Percentiles rank a stretch among this genome's conserved stretches.
These are phyloP conservation scores for Colletotrichum aenigma DNA, from an alignment of 2,329 filamentous ascomycete species.

Conservation along the genomic window DNA sequence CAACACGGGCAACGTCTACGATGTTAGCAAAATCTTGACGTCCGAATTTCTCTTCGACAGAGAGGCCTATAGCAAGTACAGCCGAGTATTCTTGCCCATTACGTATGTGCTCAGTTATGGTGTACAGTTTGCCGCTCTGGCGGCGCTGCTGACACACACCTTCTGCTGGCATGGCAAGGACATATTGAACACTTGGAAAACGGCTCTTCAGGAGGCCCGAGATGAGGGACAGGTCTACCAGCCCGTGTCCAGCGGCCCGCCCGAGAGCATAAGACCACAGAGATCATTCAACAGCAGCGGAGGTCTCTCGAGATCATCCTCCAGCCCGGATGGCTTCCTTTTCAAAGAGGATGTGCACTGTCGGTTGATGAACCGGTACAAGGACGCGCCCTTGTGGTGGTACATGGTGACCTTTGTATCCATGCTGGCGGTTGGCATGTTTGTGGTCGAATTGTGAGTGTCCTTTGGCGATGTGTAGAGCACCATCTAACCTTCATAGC, in stretches of 20 bases:
- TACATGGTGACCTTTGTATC: slow-evolving; percentile 76
- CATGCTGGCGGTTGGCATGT: slow-evolving; percentile 81
- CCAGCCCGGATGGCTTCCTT: slow-evolving; percentile 59
- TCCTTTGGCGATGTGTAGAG: background rate
- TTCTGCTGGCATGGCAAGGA: slow-evolving; percentile 84
- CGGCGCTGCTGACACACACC: slow-evolving; percentile 81
- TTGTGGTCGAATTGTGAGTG: slow-evolving; percentile 81
- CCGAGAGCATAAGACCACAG: slow-evolving; percentile 11
- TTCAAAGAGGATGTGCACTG: slow-evolving; percentile 83
- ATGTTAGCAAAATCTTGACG: slow-evolving; percentile 81
- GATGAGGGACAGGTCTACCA: slow-evolving; percentile 58
- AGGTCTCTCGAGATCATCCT: slow-evolving; percentile 38
- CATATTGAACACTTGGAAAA: slow-evolving; percentile 78
- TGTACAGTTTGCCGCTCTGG: slow-evolving; percentile 82
- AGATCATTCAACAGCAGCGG: slow-evolving; percentile 16
- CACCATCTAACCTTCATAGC: slow-evolving; percentile 40
- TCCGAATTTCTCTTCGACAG: slow-evolving; percentile 78
- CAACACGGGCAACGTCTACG: slow-evolving; percentile 79
- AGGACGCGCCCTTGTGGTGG: slow-evolving; percentile 82
- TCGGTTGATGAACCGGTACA: slow-evolving; percentile 81
- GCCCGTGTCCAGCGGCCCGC: slow-evolving; percentile 43
- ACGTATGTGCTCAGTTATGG: slow-evolving; percentile 89
- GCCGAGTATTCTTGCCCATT: slow-evolving; percentile 82
- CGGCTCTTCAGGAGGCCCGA: slow-evolving; percentile 68
- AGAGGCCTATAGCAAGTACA: slow-evolving; percentile 79